These are phyloP conservation scores for Marasmius sp. DNA, from an alignment of 1,284 basidiomycete species.

Conservation along the genomic window DNA sequence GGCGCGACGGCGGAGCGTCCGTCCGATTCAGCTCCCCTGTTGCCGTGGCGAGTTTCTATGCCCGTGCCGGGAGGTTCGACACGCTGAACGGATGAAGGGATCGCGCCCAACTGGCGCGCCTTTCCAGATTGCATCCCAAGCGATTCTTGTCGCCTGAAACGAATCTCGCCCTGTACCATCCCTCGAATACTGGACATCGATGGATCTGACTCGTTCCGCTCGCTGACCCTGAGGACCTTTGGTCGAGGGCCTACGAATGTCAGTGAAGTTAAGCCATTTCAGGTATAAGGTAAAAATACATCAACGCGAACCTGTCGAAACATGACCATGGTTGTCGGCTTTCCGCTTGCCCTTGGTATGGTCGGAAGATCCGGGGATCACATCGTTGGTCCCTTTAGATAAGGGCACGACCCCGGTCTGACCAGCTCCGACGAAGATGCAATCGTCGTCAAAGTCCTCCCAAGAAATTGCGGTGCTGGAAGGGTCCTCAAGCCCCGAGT, in stretches of 20 bases:
- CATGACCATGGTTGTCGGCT: conserved; percentile 3
- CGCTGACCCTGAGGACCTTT: conserved; percentile 16
- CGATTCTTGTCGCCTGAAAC: conserved; percentile 46
- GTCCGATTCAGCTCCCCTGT: too few relatives aligned
- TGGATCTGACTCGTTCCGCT: background rate
- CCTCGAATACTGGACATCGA: conserved; percentile 23
- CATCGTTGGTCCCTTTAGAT: conserved; percentile 32
- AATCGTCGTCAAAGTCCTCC: conserved; percentile 47
- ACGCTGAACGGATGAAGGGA: background rate
- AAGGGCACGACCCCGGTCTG: conserved; percentile 16
- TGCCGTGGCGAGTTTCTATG: too few relatives aligned
- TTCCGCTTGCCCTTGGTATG: conserved; percentile 7
- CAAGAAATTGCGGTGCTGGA: conserved; percentile 29
- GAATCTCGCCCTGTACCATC: conserved; percentile 45
- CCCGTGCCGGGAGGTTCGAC: too few relatives aligned
- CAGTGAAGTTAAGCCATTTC: background rate
- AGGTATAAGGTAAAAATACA: conserved; percentile 6
- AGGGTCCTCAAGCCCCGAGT: conserved; percentile 37
- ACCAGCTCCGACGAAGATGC: conserved; percentile 35
- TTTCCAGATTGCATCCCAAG: conserved; percentile 36
- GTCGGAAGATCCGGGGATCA: background rate
- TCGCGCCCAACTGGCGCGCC: conserved; percentile 5
- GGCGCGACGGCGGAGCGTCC: background rate
- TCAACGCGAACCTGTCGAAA: conserved; percentile 5
- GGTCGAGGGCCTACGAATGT: conserved; percentile 2